A percentile compares a stretch with the other conserved stretches of the same genome.
Conservation (phyloP, 2,329 filamentous ascomycete species). For the Fusarium piperis region DNA sequence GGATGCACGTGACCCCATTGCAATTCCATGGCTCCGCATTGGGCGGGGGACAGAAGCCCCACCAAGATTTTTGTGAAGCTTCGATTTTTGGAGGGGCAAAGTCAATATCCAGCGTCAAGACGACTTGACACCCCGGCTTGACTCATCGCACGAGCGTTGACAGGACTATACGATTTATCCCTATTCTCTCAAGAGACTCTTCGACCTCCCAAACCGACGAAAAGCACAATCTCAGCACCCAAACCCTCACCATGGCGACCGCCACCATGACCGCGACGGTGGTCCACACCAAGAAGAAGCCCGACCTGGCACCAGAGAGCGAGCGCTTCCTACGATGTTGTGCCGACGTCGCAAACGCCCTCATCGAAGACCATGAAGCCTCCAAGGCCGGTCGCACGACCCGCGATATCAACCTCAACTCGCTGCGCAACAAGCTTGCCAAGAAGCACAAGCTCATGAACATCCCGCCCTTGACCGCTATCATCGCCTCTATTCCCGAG, state of each 20-base stretch:
- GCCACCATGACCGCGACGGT: slow-evolving; percentile 73
- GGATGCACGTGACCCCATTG: slow-evolving; percentile 24
- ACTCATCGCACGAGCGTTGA: neutral
- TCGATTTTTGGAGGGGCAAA: slow-evolving; percentile 40
- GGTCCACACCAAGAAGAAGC: slow-evolving; percentile 75
- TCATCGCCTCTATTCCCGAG: slow-evolving; percentile 98
- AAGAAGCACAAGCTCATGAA: slow-evolving; percentile 92
- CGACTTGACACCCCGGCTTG: slow-evolving; percentile 1
- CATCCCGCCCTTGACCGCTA: slow-evolving; percentile 92
- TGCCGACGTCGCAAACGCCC: slow-evolving; percentile 90
- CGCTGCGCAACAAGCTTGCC: slow-evolving; percentile 83
- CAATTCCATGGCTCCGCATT: slow-evolving; percentile 32
- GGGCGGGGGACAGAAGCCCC: slow-evolving; percentile 31
- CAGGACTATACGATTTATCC: neutral
- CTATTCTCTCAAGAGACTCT: neutral
- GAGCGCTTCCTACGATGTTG: slow-evolving; percentile 95
- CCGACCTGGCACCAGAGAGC: slow-evolving; percentile 87
- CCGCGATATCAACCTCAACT: slow-evolving; percentile 93
- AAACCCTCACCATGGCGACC: slow-evolving; percentile 49
- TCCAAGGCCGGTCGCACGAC: slow-evolving; percentile 77
- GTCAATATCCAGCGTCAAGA: slow-evolving; percentile 18
- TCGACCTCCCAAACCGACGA: too few species aligned
- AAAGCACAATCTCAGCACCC: neutral
- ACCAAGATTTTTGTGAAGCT: slow-evolving; percentile 36
- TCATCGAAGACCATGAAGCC: slow-evolving; percentile 94